Conservation (phyloP, 2,329 filamentous ascomycete genomes). For the Dothideomycetidae sp. region DNA sequence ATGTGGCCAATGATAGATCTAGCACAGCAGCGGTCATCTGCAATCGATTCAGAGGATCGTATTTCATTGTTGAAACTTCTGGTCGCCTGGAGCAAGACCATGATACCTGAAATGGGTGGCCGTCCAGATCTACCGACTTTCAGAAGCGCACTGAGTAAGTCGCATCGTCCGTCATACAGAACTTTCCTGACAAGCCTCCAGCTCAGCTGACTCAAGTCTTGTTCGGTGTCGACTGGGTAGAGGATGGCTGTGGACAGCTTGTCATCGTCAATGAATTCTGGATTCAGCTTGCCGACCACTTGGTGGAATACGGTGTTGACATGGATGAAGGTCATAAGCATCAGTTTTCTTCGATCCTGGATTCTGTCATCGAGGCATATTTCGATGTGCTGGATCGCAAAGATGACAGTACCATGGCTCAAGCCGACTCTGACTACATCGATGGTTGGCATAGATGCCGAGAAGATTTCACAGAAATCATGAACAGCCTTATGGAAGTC, state of each 20-base stretch:
- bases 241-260: conserved; percentile 5
- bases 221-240: conserved; percentile 5
- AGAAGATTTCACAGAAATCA: conserved; percentile 54
- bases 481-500: conserved; percentile 21
- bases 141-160: background rate
- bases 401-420: conserved; percentile 7
- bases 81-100: conserved; percentile 2
- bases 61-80: conserved; percentile 3
- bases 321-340: conserved; percentile 32
- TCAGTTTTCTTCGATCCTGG: conserved; percentile 47
- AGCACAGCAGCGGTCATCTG: background rate
- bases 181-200: background rate
- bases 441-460: conserved; percentile 28
- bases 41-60: conserved; percentile 1
- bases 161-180: background rate
- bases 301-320: conserved; percentile 45
- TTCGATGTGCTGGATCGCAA: conserved; percentile 8
- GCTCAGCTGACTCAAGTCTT: conserved; percentile 2
- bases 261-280: conserved; percentile 57
- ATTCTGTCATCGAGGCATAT: conserved; percentile 44
- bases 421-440: conserved; percentile 4
- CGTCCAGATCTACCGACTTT: background rate
- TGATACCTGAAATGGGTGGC: conserved; percentile 2
- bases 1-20: conserved; percentile 5
- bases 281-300: conserved; percentile 56